phyloP scores from a whole-genome alignment of 208 protist species.

The Leptomonas pyrrhocoris region DNA sequence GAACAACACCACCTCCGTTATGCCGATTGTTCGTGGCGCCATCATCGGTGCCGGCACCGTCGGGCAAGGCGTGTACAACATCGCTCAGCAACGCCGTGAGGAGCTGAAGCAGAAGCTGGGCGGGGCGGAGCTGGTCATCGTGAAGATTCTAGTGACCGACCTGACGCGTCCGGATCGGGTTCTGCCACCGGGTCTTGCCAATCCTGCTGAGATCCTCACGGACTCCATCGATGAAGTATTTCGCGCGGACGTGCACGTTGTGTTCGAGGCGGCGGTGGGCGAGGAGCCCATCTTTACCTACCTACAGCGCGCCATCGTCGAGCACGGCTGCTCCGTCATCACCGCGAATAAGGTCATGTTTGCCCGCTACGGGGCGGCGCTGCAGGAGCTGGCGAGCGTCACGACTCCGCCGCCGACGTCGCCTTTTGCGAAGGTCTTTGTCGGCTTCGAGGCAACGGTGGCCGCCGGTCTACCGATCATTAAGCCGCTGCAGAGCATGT shows the following conservation, averaged over 20 bases:
- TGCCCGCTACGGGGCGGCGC: constrained; percentile 29
- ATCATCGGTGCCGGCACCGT: constrained; percentile 53
- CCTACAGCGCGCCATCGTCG: constrained; percentile 29
- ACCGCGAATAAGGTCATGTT: constrained; percentile 56
- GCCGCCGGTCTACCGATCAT: constrained; percentile 40
- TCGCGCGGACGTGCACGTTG: constrained; percentile 24
- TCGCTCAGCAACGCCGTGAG: constrained; percentile 33
- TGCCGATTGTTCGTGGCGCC: constrained; percentile 24
- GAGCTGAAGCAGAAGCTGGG: constrained; percentile 30
- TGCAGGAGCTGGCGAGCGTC: constrained; percentile 33
- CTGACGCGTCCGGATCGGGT: constrained; percentile 5
- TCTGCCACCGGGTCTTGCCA: constrained; percentile 23
- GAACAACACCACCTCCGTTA: background rate
- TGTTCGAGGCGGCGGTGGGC: constrained; percentile 44
- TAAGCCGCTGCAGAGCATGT: constrained; percentile 41
- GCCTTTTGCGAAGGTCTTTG: constrained; percentile 14
- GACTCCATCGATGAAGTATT: constrained; percentile 29
- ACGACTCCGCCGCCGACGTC: constrained; percentile 22
- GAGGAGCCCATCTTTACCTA: constrained; percentile 40
- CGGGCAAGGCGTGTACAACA: constrained; percentile 44
- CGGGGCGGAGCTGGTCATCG: constrained; percentile 31
- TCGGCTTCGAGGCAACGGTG: constrained; percentile 44
- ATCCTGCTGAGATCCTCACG: constrained; percentile 34
- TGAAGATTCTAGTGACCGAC: constrained; percentile 41
- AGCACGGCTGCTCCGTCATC: constrained; percentile 38